Conservation (phyloP, 495 filamentous ascomycete species). For the Talaromyces ruber region DNA sequence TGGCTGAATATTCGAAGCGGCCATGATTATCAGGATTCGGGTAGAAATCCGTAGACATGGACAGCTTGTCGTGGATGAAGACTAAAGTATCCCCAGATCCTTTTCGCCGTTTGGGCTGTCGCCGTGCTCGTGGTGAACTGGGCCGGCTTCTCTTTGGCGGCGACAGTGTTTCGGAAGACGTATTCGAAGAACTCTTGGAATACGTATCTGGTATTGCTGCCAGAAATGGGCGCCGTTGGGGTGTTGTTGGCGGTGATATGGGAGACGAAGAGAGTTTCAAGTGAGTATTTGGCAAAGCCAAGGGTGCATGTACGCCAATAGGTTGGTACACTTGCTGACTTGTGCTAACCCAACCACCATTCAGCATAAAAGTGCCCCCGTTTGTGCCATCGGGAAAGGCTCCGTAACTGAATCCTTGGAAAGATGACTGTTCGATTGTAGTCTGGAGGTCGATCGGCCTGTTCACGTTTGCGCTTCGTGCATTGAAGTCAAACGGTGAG, state of each 20-base stretch:
- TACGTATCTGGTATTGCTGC: neutral
- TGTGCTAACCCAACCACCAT: neutral
- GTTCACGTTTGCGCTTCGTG: neutral
- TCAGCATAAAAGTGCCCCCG: neutral
- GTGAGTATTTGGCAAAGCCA: neutral
- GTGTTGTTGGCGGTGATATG: neutral
- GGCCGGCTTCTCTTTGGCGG: neutral
- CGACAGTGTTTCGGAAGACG: neutral
- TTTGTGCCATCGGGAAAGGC: neutral
- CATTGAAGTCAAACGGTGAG: neutral
- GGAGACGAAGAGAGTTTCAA: neutral
- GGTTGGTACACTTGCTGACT: neutral
- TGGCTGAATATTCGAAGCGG: slow-evolving; percentile 10
- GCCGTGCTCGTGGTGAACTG: neutral
- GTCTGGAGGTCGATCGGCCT: neutral
- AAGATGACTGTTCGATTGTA: neutral
- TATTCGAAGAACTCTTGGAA: neutral
- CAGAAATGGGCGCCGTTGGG: neutral
- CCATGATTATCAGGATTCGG: slow-evolving; percentile 21
- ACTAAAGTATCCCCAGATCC: neutral
- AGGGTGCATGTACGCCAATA: neutral
- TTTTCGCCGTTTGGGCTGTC: neutral
- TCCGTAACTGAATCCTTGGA: neutral
- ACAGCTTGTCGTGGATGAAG: slow-evolving; percentile 8
- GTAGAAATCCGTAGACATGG: slow-evolving; percentile 12